Evolutionary conservation across 1,284 basidiomycete genomes (phyloP).

Genomic region (Kalmanozyma brasiliensis): DNA sequence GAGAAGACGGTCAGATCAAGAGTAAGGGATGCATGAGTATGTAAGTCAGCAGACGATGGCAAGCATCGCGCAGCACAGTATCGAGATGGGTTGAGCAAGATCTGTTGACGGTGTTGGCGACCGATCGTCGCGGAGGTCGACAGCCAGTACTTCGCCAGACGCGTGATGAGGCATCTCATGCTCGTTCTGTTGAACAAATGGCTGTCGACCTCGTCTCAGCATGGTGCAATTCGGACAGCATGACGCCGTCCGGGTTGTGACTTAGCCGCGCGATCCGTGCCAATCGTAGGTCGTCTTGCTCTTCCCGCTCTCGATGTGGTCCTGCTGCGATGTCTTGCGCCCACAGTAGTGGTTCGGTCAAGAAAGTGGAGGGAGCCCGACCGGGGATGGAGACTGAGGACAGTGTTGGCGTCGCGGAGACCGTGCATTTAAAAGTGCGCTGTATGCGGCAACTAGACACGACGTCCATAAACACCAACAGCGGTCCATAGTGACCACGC

Average conservation of each 20-base stretch:
- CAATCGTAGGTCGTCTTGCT: not conserved
- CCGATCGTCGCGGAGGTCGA: not conserved
- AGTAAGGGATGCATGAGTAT: constrained; percentile 10
- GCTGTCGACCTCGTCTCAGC: not conserved
- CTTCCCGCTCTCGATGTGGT: constrained; percentile 1
- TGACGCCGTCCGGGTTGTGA: not conserved
- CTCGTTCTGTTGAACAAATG: not conserved
- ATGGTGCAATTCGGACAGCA: not conserved
- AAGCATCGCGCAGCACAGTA: constrained; percentile 16
- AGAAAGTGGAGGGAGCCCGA: not conserved
- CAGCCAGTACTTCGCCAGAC: not conserved
- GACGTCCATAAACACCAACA: not conserved
- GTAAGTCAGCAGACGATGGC: constrained; percentile 21
- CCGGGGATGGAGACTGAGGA: not conserved
- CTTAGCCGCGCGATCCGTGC: not conserved
- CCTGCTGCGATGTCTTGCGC: constrained; percentile 7
- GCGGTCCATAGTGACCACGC: not conserved
- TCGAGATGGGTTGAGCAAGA: constrained; percentile 4
- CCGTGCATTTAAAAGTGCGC: not conserved
- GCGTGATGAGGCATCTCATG: not conserved
- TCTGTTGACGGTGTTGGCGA: not conserved
- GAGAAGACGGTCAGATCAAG: not conserved
- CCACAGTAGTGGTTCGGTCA: not conserved
- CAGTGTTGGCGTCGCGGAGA: not conserved
- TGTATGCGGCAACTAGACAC: not conserved